Evolutionary conservation across 176 grass and related monocot genomes (phyloP).

Genomic region (Saccharum officinarum): DNA sequence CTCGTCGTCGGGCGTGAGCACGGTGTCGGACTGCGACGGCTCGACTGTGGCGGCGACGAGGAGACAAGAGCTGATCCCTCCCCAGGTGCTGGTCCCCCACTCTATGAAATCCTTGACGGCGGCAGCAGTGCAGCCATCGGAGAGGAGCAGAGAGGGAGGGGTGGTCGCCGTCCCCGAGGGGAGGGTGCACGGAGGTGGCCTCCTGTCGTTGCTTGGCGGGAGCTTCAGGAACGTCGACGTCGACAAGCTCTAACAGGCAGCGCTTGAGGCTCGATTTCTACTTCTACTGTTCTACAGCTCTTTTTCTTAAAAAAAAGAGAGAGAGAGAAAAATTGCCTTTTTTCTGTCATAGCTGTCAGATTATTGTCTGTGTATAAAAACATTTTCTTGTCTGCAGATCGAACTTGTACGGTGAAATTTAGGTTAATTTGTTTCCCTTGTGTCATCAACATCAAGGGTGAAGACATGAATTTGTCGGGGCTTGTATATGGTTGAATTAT

Average conservation of each 20-base stretch:
- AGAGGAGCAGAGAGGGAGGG: constrained; percentile 34
- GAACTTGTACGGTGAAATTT: neutral
- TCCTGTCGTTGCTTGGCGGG: constrained; percentile 59
- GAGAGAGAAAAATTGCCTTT: neutral
- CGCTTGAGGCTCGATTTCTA: neutral
- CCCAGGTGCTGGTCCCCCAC: constrained; percentile 63
- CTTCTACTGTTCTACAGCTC: neutral
- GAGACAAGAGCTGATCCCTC: constrained; percentile 59
- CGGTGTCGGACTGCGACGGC: constrained; percentile 51
- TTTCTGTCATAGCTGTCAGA: constrained; percentile 11
- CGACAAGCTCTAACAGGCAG: constrained; percentile 26
- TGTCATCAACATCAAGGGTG: constrained; percentile 5
- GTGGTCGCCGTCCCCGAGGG: constrained; percentile 47
- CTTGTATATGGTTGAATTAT: neutral
- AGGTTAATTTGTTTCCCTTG: neutral
- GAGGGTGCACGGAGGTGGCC: constrained; percentile 73
- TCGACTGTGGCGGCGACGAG: constrained; percentile 17
- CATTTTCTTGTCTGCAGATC: neutral
- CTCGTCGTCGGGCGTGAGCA: constrained; percentile 49
- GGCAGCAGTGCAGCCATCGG: constrained; percentile 12
- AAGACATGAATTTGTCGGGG: neutral
- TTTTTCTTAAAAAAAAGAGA: neutral
- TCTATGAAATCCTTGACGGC: constrained; percentile 55
- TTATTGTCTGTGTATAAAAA: constrained; percentile 21
- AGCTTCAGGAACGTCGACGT: constrained; percentile 60